These are phyloP conservation scores for Peronosclerospora sorghi DNA, from an alignment of 352 stramenopile genomes.

Conservation along the genomic window DNA sequence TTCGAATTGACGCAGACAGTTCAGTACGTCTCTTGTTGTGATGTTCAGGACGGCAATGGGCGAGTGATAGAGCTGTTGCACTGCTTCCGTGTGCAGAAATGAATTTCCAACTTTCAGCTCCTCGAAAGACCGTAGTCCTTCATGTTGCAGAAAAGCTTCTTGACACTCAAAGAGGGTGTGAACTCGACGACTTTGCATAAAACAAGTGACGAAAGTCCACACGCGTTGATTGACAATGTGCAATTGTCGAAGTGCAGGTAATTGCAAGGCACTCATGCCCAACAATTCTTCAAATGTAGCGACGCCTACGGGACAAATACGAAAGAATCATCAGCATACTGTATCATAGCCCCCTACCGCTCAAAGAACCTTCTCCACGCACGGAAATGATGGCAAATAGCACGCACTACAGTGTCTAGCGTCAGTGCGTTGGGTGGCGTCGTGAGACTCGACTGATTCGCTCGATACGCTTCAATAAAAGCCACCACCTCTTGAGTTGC, in stretches of 20 bases:
- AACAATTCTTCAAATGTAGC: slow-evolving; percentile 45
- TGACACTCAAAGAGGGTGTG: slow-evolving; percentile 73
- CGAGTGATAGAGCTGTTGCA: slow-evolving; percentile 53
- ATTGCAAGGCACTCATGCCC: slow-evolving; percentile 27
- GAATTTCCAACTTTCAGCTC: slow-evolving; percentile 72
- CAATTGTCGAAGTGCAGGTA: slow-evolving; percentile 41
- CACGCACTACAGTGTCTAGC: slow-evolving; percentile 31
- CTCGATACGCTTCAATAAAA: slow-evolving; percentile 48
- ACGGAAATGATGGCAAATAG: slow-evolving; percentile 59
- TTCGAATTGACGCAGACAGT: slow-evolving; percentile 55
- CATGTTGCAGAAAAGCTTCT: slow-evolving; percentile 46
- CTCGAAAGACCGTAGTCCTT: slow-evolving; percentile 48
- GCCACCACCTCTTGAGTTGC: slow-evolving; percentile 29
- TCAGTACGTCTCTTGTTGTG: slow-evolving; percentile 60
- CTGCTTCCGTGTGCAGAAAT: slow-evolving; percentile 68
- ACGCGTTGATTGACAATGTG: slow-evolving; percentile 60
- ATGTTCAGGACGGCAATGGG: slow-evolving; percentile 36
- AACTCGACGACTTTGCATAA: slow-evolving; percentile 54
- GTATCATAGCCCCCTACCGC: not conserved
- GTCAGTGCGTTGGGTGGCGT: slow-evolving; percentile 49
- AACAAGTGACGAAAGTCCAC: slow-evolving; percentile 76
- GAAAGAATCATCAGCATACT: not conserved
- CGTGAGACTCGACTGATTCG: slow-evolving; percentile 32
- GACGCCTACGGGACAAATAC: slow-evolving; percentile 17
- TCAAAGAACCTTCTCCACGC: slow-evolving; percentile 14